A percentile compares a stretch with the other conserved stretches of the same genome.
These are phyloP conservation scores for Tephrocybe rancida DNA, from an alignment of 768 basidiomycete genomes.

Conservation along the genomic window DNA sequence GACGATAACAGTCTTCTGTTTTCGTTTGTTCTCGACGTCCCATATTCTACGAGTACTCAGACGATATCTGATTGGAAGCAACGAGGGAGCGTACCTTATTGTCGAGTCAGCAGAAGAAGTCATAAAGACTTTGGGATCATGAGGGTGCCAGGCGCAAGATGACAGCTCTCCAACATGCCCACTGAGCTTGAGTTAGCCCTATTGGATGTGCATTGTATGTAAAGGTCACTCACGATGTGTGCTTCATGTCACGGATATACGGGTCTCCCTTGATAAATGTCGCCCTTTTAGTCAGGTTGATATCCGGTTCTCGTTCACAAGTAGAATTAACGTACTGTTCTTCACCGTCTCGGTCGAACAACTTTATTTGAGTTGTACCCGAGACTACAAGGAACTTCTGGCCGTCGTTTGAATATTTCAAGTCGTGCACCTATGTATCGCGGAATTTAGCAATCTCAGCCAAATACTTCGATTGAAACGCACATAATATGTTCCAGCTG, in stretches of 20 bases:
- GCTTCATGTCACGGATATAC: conserved; percentile 98
- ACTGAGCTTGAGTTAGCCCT: conserved; percentile 38
- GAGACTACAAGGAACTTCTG: conserved; percentile 86
- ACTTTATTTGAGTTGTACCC: conserved; percentile 83
- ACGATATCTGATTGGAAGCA: background rate
- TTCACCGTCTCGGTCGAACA: conserved; percentile 93
- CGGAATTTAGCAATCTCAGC: conserved; percentile 2
- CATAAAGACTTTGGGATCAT: conserved; percentile 80
- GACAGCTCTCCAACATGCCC: conserved; percentile 95
- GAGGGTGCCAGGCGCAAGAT: conserved; percentile 92
- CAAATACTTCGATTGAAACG: conserved; percentile 26
- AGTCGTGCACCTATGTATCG: conserved; percentile 74
- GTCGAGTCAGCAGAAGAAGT: conserved; percentile 97
- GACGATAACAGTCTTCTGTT: conserved; percentile 95
- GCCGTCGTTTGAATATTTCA: conserved; percentile 88
- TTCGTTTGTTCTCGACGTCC: conserved; percentile 90
- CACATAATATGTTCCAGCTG: conserved; percentile 91
- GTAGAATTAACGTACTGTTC: conserved; percentile 67
- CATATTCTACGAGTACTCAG: conserved; percentile 66
- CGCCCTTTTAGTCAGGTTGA: conserved; percentile 61
- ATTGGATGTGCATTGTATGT: background rate
- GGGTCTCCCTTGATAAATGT: conserved; percentile 93
- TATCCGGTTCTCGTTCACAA: conserved; percentile 29
- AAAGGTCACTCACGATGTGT: conserved; percentile 78
- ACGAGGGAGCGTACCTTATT: conserved; percentile 61